phyloP scores from a whole-genome alignment of 140 eudicot genomes.

The Cichorium intybus region DNA sequence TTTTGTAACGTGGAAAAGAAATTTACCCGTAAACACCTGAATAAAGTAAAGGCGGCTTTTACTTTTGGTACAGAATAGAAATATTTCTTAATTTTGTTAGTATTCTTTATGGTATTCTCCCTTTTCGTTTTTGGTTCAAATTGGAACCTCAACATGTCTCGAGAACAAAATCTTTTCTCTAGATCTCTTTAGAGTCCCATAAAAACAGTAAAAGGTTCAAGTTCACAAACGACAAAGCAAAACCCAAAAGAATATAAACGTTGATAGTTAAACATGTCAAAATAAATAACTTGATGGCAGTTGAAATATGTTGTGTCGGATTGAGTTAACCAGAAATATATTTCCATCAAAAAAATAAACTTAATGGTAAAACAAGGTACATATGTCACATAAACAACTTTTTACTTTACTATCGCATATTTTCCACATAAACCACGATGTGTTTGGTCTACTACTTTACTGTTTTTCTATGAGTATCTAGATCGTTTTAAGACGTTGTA shows the following conservation, averaged over 20 bases:
- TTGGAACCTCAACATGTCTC: neutral
- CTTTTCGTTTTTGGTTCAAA: neutral
- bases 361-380: no score
- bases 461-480: neutral
- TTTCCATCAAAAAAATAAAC: no score
- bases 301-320: neutral
- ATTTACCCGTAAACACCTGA: slow-evolving; percentile 1
- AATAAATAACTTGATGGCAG: neutral
- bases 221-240: slow-evolving; percentile 34
- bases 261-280: neutral
- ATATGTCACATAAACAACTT: neutral
- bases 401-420: neutral
- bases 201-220: slow-evolving; percentile 46
- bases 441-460: neutral
- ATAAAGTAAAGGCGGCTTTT: slow-evolving; percentile 10
- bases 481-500: neutral
- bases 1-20: neutral
- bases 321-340: no score
- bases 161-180: slow-evolving; percentile 41
- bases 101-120: neutral
- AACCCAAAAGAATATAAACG: slow-evolving; percentile 10
- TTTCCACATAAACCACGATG: neutral
- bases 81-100: neutral
- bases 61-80: slow-evolving; percentile 12
- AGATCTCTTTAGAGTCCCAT: slow-evolving; percentile 45